phyloP scores from a whole-genome alignment of 805 yeast species.

The Wickerhamiella kurtzmanii region DNA sequence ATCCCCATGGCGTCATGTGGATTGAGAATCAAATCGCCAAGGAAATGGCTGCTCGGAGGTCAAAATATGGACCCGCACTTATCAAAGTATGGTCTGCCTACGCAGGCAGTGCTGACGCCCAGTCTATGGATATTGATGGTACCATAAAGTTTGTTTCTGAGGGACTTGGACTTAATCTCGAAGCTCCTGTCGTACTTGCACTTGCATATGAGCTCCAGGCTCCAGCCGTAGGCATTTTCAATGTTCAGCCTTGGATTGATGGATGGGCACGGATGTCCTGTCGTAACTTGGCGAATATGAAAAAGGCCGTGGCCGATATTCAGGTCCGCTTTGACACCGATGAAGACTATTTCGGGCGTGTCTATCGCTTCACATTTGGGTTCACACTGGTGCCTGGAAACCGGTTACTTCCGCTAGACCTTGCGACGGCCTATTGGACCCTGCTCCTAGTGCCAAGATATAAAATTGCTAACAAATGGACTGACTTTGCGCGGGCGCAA shows the following conservation, averaged over 20 bases:
- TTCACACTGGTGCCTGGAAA: constrained; percentile 49
- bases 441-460: constrained; percentile 40
- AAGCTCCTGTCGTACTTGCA: constrained; percentile 57
- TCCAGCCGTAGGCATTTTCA: constrained; percentile 52
- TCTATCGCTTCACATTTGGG: constrained; percentile 61
- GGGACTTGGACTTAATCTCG: constrained; percentile 49
- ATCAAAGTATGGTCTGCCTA: constrained; percentile 7
- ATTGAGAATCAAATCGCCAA: constrained; percentile 3
- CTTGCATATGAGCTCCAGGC: constrained; percentile 57
- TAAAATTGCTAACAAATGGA: constrained; percentile 36
- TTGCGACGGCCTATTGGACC: constrained; percentile 67
- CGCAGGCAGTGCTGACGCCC: constrained; percentile 16
- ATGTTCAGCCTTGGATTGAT: constrained; percentile 34
- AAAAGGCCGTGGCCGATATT: constrained; percentile 24
- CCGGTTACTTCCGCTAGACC: constrained; percentile 42
- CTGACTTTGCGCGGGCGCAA: constrained; percentile 29
- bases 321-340: constrained; percentile 27
- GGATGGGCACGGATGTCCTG: constrained; percentile 40
- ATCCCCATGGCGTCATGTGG: not conserved
- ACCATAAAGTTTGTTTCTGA: constrained; percentile 56
- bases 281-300: constrained; percentile 36
- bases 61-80: constrained; percentile 5
- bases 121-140: constrained; percentile 58
- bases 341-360: constrained; percentile 34
- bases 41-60: constrained; percentile 7